phyloP scores from a whole-genome alignment of 768 basidiomycete species.

The Naganishia randhawae region DNA sequence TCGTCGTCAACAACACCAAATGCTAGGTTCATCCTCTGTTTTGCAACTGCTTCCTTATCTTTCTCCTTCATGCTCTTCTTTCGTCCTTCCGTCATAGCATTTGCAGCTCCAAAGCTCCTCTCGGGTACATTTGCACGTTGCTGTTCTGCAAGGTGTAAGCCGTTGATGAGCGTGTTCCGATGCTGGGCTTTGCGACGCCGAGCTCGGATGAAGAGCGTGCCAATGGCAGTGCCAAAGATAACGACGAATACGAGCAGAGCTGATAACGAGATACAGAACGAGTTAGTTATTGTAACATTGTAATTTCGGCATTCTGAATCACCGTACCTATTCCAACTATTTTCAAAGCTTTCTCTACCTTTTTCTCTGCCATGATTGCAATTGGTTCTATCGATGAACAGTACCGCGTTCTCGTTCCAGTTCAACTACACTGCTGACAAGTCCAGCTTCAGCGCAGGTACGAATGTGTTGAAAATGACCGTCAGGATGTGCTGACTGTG shows the following conservation, averaged over 20 bases:
- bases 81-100: neutral
- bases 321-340: slow-evolving; percentile 9
- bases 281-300: neutral
- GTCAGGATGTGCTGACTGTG: too few species aligned
- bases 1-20: slow-evolving; percentile 26
- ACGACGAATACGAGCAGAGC: slow-evolving; percentile 13
- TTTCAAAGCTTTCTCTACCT: neutral
- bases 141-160: neutral
- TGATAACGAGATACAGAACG: neutral
- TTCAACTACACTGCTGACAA: too few species aligned
- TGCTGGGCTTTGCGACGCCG: neutral
- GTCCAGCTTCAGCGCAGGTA: too few species aligned
- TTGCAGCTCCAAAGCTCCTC: neutral
- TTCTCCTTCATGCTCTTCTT: slow-evolving; percentile 20
- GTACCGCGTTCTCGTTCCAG: too few species aligned
- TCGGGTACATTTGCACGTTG: too few species aligned
- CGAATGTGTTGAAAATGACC: too few species aligned
- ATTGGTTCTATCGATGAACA: neutral
- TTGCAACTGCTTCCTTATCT: slow-evolving; percentile 13
- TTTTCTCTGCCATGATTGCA: slow-evolving; percentile 5
- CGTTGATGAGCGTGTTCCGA: neutral
- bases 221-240: slow-evolving; percentile 9
- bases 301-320: neutral
- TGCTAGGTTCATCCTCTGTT: slow-evolving; percentile 20
- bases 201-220: neutral